Evolutionary conservation across 129 eudicot species (phyloP).

Genomic region (Ambrosia artemisiifolia): DNA sequence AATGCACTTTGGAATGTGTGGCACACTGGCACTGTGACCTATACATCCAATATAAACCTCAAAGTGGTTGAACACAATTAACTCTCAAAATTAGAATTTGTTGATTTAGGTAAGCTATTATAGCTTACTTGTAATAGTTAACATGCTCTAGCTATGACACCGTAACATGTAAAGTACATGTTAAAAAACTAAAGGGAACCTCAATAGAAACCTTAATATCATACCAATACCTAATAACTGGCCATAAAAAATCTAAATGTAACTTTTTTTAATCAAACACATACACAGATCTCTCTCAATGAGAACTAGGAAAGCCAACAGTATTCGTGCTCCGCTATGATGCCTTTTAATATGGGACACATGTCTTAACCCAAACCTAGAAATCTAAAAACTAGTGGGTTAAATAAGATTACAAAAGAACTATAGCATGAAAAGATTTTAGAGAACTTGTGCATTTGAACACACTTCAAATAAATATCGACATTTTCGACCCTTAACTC

Average conservation of each 20-base stretch:
- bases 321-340: too few relatives aligned
- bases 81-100: neutral
- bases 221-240: neutral
- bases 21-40: too few relatives aligned
- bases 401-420: neutral
- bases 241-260: neutral
- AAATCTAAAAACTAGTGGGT: neutral
- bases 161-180: neutral
- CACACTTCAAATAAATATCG: neutral
- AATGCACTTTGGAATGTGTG: neutral
- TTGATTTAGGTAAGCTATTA: neutral
- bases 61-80: neutral
- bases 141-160: neutral
- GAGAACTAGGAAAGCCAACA: too few relatives aligned
- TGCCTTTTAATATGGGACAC: too few relatives aligned
- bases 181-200: neutral
- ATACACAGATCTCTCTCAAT: too few relatives aligned
- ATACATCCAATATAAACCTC: neutral
- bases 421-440: neutral
- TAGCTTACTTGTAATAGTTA: neutral
- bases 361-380: neutral
- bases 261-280: too few relatives aligned
- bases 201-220: neutral
- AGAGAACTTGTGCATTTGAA: neutral
- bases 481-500: neutral